A percentile compares a stretch with the other conserved stretches of the same genome.
Conservation (phyloP, 345 rosid genomes). For the Corchorus capsularis region DNA sequence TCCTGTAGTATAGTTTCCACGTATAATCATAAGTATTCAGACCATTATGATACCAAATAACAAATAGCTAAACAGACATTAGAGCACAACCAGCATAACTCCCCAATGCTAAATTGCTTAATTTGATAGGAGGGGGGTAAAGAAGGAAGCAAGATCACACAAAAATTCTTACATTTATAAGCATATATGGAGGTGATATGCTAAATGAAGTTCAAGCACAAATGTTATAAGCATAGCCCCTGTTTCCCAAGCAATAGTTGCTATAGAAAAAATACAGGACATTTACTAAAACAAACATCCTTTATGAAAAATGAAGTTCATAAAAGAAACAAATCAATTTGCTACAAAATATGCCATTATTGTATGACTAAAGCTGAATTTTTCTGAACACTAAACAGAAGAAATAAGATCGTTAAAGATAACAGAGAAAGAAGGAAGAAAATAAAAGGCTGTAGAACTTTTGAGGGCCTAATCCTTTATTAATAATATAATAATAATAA, state of each 20-base stretch:
- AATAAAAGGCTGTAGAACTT: neutral
- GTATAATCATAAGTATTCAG: neutral
- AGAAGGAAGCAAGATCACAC: neutral
- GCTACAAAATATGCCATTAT: too few relatives aligned
- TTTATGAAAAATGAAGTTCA: neutral
- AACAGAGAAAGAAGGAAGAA: neutral
- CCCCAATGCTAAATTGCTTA: neutral
- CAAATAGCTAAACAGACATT: neutral
- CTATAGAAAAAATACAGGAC: neutral
- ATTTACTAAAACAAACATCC: neutral
- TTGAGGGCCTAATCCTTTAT: neutral
- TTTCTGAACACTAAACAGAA: neutral
- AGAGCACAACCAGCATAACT: neutral
- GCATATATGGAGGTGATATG: neutral
- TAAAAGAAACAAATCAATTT: conserved; percentile 1
- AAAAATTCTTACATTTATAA: neutral
- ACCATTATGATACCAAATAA: neutral
- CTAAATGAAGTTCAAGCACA: neutral
- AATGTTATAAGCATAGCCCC: too few relatives aligned
- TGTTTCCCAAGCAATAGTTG: neutral
- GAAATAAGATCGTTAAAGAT: neutral
- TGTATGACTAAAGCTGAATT: neutral
- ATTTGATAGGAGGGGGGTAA: neutral
- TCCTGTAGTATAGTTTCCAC: conserved; percentile 40
- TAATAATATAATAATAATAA: neutral